These are phyloP conservation scores for Excoecaria cochinchinensis DNA, from an alignment of 345 rosid species.

Conservation along the genomic window DNA sequence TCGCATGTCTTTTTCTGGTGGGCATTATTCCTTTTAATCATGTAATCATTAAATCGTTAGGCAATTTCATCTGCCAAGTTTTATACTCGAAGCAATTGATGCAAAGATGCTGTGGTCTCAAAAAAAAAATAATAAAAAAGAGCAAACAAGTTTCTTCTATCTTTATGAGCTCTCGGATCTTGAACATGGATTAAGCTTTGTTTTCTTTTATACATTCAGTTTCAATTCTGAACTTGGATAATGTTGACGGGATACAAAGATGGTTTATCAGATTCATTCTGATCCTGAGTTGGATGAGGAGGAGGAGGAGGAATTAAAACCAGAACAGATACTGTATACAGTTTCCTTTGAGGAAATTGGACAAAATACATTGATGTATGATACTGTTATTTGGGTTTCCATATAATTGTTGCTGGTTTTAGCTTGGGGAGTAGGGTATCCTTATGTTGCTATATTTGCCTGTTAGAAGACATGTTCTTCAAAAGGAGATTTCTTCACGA, in stretches of 20 bases:
- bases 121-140: not conserved
- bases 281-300: slow-evolving; percentile 44
- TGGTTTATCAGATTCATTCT: slow-evolving; percentile 43
- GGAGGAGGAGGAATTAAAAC: slow-evolving; percentile 25
- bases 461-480: slow-evolving; percentile 51
- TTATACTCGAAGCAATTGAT: not conserved
- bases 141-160: not conserved
- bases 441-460: slow-evolving; percentile 71
- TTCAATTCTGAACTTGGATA: slow-evolving; percentile 14
- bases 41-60: not conserved
- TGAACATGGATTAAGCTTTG: not conserved
- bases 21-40: not conserved
- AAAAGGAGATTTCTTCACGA: slow-evolving; percentile 59
- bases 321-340: slow-evolving; percentile 43
- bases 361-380: slow-evolving; percentile 41
- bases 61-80: not conserved
- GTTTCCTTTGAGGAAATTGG: slow-evolving; percentile 71
- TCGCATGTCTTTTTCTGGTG: not conserved
- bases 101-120: not conserved
- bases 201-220: not conserved
- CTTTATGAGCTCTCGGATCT: not conserved
- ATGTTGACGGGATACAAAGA: slow-evolving; percentile 60
- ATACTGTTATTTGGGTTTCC: slow-evolving; percentile 63
- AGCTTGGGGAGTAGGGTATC: slow-evolving; percentile 80
- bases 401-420: slow-evolving; percentile 63